Evolutionary conservation across 2,329 filamentous ascomycete species (phyloP).

Genomic region (Chaetomiaceae sp.): DNA sequence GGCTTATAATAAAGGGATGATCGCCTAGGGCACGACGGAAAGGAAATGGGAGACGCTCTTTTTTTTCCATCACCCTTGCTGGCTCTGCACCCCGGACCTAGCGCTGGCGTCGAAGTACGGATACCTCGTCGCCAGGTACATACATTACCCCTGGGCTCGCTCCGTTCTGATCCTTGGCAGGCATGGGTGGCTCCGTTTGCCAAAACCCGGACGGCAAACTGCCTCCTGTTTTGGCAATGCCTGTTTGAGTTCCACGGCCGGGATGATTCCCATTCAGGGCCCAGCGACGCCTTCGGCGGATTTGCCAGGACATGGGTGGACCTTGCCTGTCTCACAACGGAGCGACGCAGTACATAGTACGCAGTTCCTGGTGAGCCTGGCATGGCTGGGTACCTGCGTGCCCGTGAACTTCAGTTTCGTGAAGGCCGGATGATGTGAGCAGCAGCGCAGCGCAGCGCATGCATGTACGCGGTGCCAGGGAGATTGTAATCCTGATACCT

Average conservation of each 20-base stretch:
- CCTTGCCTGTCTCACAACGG: conserved; percentile 11
- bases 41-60: conserved; percentile 14
- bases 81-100: conserved; percentile 15
- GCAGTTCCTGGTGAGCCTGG: too few species aligned
- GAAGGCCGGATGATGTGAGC: conserved; percentile 21
- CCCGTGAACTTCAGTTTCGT: conserved; percentile 5
- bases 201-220: conserved; percentile 14
- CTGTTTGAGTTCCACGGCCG: conserved; percentile 8
- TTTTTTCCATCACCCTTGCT: conserved; percentile 20
- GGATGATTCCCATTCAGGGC: conserved; percentile 22
- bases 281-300: conserved; percentile 23
- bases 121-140: conserved; percentile 22
- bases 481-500: not conserved
- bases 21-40: conserved; percentile 22
- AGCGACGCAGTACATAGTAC: conserved; percentile 1
- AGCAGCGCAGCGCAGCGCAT: too few species aligned
- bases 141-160: conserved; percentile 22
- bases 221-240: conserved; percentile 8
- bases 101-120: conserved; percentile 22
- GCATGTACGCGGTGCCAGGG: conserved; percentile 6
- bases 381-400: conserved; percentile 11
- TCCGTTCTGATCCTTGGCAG: conserved; percentile 23
- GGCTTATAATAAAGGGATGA: conserved; percentile 26
- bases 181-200: conserved; percentile 18
- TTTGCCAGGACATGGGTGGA: not conserved